phyloP scores from a whole-genome alignment of 2,329 filamentous ascomycete genomes.

The Claviceps sp. region DNA sequence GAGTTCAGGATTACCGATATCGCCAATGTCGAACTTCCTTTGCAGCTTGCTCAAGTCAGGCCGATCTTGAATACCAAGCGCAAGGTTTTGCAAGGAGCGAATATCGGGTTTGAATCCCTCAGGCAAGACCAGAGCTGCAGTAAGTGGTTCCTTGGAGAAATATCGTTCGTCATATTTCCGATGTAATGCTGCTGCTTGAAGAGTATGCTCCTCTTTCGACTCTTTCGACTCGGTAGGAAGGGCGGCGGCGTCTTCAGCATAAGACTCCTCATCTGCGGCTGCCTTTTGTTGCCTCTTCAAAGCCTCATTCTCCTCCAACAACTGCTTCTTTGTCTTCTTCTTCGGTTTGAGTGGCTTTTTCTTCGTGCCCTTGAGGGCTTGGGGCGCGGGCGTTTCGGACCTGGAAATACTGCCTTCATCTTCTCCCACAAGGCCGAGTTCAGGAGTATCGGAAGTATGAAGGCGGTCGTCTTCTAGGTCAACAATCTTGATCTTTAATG shows the following conservation, averaged over 20 bases:
- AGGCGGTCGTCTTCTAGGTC: conserved; percentile 34
- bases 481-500: conserved; percentile 53
- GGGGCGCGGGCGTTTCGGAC: conserved; percentile 32
- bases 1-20: conserved; percentile 36
- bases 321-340: conserved; percentile 67
- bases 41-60: conserved; percentile 36
- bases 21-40: conserved; percentile 30
- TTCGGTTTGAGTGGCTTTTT: conserved; percentile 46
- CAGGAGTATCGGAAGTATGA: conserved; percentile 36
- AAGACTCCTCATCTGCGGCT: conserved; percentile 20
- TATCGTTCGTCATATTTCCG: conserved; percentile 33
- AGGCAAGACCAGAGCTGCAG: conserved; percentile 31
- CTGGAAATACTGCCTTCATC: conserved; percentile 26
- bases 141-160: conserved; percentile 34
- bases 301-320: conserved; percentile 54
- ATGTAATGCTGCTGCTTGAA: conserved; percentile 28
- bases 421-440: conserved; percentile 32
- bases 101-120: conserved; percentile 32
- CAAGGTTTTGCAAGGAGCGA: conserved; percentile 28
- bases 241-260: conserved; percentile 29
- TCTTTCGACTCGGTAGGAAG: conserved; percentile 18
- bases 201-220: conserved; percentile 12
- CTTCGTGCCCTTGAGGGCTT: conserved; percentile 36
- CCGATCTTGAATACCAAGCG: conserved; percentile 29
- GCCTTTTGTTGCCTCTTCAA: conserved; percentile 41